phyloP scores from a whole-genome alignment of 768 basidiomycete species.

The Lentinula edodes region DNA sequence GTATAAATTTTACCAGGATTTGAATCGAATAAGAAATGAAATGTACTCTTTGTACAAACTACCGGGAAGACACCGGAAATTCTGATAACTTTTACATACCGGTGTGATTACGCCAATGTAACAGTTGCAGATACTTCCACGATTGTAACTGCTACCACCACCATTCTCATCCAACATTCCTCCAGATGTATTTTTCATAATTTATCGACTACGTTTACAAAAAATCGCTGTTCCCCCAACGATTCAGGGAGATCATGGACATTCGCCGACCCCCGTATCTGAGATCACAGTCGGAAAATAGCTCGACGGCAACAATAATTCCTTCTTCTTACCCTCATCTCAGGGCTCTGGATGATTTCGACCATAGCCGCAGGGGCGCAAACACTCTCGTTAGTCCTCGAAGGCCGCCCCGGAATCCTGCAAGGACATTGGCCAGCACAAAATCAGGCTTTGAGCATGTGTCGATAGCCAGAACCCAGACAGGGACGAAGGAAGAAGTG shows the following conservation, averaged over 20 bases:
- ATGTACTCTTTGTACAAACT: not conserved
- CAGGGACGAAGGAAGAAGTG: conserved; percentile 30
- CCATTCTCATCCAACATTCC: not conserved
- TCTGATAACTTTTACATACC: not conserved
- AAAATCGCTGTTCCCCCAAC: not conserved
- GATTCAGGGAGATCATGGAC: not conserved
- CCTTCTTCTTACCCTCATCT: not conserved
- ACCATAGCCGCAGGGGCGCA: not conserved
- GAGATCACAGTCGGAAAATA: conserved; percentile 5
- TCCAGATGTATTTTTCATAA: not conserved
- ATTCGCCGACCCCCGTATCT: not conserved
- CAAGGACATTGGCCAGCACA: not conserved
- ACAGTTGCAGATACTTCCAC: not conserved
- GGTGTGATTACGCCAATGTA: not conserved
- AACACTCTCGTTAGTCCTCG: not conserved
- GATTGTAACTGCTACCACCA: not conserved
- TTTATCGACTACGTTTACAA: not conserved
- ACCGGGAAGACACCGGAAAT: not conserved
- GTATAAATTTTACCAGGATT: not conserved
- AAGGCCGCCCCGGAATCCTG: conserved; percentile 8
- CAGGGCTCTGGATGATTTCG: not conserved
- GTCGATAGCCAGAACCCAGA: conserved; percentile 11
- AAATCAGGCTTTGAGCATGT: not conserved
- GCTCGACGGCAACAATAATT: not conserved
- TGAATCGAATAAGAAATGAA: not conserved